Conservation (phyloP, 2,329 filamentous ascomycete species). For the Sclerotinia minor region DNA sequence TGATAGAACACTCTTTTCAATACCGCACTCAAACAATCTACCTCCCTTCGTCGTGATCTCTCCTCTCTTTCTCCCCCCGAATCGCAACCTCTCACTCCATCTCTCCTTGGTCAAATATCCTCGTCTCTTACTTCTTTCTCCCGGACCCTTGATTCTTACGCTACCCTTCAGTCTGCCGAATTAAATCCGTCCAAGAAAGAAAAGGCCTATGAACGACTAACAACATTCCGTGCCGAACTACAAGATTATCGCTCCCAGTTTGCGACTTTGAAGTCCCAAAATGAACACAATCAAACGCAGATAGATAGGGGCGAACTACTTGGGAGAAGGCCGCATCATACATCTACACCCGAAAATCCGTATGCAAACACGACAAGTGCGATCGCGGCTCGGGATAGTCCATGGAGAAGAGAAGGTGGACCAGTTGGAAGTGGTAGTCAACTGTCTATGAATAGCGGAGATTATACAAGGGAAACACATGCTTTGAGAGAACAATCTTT, state of each 20-base stretch:
- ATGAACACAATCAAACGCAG: conserved; percentile 69
- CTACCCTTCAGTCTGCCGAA: conserved; percentile 80
- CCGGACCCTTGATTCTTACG: conserved; percentile 91
- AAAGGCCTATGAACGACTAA: conserved; percentile 82
- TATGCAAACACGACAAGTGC: conserved; percentile 63
- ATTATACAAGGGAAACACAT: conserved; percentile 73
- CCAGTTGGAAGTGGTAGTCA: conserved; percentile 28
- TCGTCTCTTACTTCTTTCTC: conserved; percentile 77
- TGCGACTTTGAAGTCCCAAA: conserved; percentile 71
- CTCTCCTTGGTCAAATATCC: conserved; percentile 72
- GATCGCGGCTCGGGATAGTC: conserved; percentile 30
- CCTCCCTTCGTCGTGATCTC: conserved; percentile 74
- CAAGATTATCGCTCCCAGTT: conserved; percentile 77
- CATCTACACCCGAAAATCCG: conserved; percentile 82
- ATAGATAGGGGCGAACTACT: conserved; percentile 77
- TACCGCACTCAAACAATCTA: conserved; percentile 80
- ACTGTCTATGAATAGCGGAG: conserved; percentile 54
- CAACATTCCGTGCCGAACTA: conserved; percentile 81
- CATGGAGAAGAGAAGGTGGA: conserved; percentile 38
- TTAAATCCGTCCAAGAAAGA: conserved; percentile 88
- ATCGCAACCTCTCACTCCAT: conserved; percentile 54
- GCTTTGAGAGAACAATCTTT: conserved; percentile 89
- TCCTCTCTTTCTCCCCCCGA: conserved; percentile 61
- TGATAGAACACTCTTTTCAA: conserved; percentile 80
- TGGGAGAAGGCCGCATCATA: conserved; percentile 82